Evolutionary conservation across 208 protist species (phyloP).

Genomic region (Trypanosoma melophagium): DNA sequence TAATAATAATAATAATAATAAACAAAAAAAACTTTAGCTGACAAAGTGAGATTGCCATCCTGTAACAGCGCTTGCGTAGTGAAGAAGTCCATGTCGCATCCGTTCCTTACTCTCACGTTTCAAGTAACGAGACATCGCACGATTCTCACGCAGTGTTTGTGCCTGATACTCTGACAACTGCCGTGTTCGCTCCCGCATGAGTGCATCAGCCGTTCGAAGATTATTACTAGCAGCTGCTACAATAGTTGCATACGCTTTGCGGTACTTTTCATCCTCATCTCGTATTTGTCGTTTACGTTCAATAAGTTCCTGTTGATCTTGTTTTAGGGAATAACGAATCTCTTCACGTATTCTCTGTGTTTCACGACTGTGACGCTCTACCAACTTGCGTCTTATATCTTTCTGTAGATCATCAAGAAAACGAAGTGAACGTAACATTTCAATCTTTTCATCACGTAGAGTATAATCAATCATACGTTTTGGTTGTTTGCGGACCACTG

Average conservation of each 20-base stretch:
- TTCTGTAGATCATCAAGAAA: slow-evolving; percentile 73
- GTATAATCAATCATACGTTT: slow-evolving; percentile 52
- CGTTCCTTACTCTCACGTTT: slow-evolving; percentile 57
- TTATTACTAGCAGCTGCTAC: slow-evolving; percentile 74
- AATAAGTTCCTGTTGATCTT: slow-evolving; percentile 34
- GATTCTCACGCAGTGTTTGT: slow-evolving; percentile 64
- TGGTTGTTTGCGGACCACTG: slow-evolving; percentile 35
- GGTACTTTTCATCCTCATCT: slow-evolving; percentile 81
- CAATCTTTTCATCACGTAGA: slow-evolving; percentile 77
- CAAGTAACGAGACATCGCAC: slow-evolving; percentile 61
- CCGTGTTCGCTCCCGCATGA: slow-evolving; percentile 72
- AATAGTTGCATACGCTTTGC: slow-evolving; percentile 62
- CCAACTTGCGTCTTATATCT: slow-evolving; percentile 65
- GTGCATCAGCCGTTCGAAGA: slow-evolving; percentile 46
- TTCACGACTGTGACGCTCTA: slow-evolving; percentile 52
- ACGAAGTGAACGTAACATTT: slow-evolving; percentile 64
- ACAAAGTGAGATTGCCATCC: slow-evolving; percentile 76
- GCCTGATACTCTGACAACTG: slow-evolving; percentile 70
- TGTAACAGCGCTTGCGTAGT: slow-evolving; percentile 66
- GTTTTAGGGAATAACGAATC: slow-evolving; percentile 35
- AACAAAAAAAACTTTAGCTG: neutral
- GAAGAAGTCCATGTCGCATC: slow-evolving; percentile 56
- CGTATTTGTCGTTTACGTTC: slow-evolving; percentile 60
- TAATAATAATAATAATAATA: too few relatives aligned
- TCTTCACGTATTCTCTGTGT: slow-evolving; percentile 48